Conservation (phyloP, 192 early-diverging fungal genomes). For the Umbelopsis ramanniana region DNA sequence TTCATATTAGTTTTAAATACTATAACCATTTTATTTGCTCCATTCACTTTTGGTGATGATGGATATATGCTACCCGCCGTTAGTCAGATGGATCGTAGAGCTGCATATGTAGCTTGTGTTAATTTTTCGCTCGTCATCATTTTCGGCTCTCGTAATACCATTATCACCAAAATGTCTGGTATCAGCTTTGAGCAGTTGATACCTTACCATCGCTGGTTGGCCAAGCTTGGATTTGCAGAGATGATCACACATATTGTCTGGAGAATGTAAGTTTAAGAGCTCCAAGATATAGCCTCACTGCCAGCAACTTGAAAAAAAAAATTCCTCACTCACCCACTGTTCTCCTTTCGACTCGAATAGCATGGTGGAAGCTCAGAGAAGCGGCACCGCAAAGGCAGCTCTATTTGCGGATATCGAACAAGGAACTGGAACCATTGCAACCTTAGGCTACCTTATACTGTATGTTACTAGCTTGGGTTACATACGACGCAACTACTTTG, state of each 20-base stretch:
- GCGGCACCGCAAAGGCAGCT: constrained; percentile 17
- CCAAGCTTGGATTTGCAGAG: constrained; percentile 35
- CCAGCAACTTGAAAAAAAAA: background rate
- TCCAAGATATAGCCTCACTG: too few relatives aligned
- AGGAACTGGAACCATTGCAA: constrained; percentile 30
- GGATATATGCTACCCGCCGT: constrained; percentile 20
- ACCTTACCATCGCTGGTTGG: constrained; percentile 49
- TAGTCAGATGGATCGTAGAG: constrained; percentile 31
- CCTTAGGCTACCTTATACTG: constrained; percentile 32
- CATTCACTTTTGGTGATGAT: constrained; percentile 17
- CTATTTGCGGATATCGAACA: constrained; percentile 34
- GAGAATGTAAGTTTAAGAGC: constrained; percentile 33
- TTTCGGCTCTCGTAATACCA: constrained; percentile 43
- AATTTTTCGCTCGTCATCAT: constrained; percentile 47
- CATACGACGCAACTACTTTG: constrained; percentile 46
- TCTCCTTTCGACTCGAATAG: background rate
- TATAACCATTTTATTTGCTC: constrained; percentile 31
- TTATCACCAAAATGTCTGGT: constrained; percentile 41
- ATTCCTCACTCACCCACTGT: background rate
- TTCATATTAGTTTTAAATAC: constrained; percentile 31
- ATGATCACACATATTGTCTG: constrained; percentile 38
- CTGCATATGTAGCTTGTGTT: constrained; percentile 38
- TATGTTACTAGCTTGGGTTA: constrained; percentile 33
- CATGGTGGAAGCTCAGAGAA: background rate
- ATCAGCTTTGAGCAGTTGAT: constrained; percentile 47